Base-by-base conservation (phyloP, 805 yeast genomes). In the Saccharomycopsis guyanensis region DNA sequence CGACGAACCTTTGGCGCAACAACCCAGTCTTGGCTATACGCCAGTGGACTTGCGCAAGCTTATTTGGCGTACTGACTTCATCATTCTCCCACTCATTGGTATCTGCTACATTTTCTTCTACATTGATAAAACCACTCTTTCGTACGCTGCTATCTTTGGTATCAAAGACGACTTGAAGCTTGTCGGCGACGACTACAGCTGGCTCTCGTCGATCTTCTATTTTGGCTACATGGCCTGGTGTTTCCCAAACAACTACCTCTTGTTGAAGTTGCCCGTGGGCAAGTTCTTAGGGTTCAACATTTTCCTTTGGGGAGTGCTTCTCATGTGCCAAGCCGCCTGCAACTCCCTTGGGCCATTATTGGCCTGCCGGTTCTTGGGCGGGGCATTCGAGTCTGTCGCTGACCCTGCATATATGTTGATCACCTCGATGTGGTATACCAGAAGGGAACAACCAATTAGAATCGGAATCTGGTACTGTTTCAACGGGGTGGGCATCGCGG, bases 121-220 rank as follows among this genome's bases (percentile, higher is more conserved):
- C 47, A 66, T 69, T 70, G 74, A 69, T 15, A 70, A 70, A 49
- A 54, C 60, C 20, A 54, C 70, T 3, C 61, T 59, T 44, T 60
- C 70, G 1, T 67, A 63, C 52, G 75, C 75, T 3, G 67, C 75
- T 3, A 61, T 73, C 38, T 63, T 69, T 53, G 75, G 75, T 8
- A 50, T 73, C 36, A 61, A 62, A 41, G 52, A 52, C 5, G 74
- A 69, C 54, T 61, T 59, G 24, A 46, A 64, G 27, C 61, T 73
- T 58, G 50, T 50, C 15, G 72, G 75, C 7, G 63, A 64, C 47
- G 62, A 57, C 52, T 66, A 64, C 42, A 53, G 65, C 22, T 68
- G 72, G 72, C 56, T 65, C 19, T 66, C 69, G 1, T 59, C 70
- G 6, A 62, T 68, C 20, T 59, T 68, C 42, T 68, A 65, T 52